Conservation (phyloP, 257 asterid genomes). For the Anisodus acutangulus region DNA sequence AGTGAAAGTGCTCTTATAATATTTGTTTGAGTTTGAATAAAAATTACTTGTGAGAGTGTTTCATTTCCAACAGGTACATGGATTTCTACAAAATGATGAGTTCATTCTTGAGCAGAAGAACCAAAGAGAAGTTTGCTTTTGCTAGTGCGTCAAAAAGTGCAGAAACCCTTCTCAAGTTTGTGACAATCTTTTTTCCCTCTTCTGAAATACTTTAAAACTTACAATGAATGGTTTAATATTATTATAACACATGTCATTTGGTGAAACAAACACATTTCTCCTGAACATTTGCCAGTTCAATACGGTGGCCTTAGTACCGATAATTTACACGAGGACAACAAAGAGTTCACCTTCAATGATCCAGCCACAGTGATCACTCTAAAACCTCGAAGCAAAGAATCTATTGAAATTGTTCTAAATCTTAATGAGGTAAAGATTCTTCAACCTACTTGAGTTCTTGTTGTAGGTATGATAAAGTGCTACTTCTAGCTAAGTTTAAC, state of each 20-base stretch:
- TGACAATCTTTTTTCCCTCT: background rate
- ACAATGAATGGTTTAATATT: no score
- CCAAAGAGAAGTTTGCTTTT: slow-evolving; percentile 47
- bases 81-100: slow-evolving; percentile 45
- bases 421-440: background rate
- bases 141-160: slow-evolving; percentile 42
- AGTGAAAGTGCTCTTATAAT: no score
- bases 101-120: slow-evolving; percentile 47
- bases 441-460: background rate
- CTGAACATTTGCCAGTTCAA: background rate
- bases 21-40: no score
- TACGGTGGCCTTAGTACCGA: background rate
- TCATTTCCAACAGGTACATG: background rate
- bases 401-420: background rate
- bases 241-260: background rate
- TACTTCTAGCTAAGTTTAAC: no score
- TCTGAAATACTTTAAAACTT: background rate
- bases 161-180: slow-evolving; percentile 45
- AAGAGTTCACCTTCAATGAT: background rate
- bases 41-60: no score
- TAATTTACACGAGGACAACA: background rate
- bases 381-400: background rate
- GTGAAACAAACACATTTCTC: background rate
- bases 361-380: background rate
- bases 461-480: background rate